These are phyloP conservation scores for Cystobasidium slooffiae DNA, from an alignment of 1,284 basidiomycete genomes.

Conservation along the genomic window DNA sequence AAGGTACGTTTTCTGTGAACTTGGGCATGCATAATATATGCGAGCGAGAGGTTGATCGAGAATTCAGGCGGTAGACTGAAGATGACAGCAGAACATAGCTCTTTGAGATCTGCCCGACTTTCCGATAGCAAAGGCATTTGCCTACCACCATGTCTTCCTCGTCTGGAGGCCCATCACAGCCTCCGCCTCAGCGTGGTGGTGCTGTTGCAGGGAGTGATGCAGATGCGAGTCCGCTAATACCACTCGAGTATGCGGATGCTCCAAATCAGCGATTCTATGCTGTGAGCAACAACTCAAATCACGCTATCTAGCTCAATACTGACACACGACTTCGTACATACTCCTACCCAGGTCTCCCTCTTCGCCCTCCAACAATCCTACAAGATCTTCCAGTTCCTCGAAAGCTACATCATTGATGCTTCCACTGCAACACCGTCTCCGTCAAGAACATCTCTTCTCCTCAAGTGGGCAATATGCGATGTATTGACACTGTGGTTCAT, in stretches of 20 bases:
- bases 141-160: neutral
- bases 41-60: too few species aligned
- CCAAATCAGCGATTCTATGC: conserved; percentile 48
- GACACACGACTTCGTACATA: neutral
- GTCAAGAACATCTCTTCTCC: conserved; percentile 39
- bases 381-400: conserved; percentile 49
- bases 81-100: too few species aligned
- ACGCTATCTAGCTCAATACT: neutral
- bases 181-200: neutral
- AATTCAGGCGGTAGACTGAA: too few species aligned
- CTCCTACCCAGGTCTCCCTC: conserved; percentile 31
- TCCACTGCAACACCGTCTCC: neutral
- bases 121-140: too few species aligned
- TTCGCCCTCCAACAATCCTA: conserved; percentile 46
- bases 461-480: conserved; percentile 47
- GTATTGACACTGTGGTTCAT: conserved; percentile 42
- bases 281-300: neutral
- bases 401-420: conserved; percentile 41
- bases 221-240: conserved; percentile 35
- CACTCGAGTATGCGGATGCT: conserved; percentile 45
- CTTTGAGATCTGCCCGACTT: too few species aligned
- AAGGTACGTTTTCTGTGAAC: too few species aligned
- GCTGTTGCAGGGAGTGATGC: neutral
- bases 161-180: neutral
- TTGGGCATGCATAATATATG: too few species aligned